A percentile compares a stretch with the other conserved stretches of the same genome.
Evolutionary conservation across 352 stramenopile genomes (phyloP).

Genomic region (Pythium scleroteichum): DNA sequence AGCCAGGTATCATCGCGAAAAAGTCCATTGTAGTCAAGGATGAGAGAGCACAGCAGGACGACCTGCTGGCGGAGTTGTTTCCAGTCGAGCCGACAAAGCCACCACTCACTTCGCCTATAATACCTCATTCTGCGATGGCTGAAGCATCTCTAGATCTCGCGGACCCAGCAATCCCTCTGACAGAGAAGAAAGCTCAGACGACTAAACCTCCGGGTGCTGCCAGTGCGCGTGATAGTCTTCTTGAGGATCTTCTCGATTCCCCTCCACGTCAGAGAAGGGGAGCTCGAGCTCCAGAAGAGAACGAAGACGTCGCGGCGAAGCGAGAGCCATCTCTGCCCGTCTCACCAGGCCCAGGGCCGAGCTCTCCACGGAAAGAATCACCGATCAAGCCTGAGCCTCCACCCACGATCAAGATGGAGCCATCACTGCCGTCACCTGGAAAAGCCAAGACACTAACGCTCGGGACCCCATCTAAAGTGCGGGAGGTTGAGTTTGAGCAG

Average conservation of each 20-base stretch:
- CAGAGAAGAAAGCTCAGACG: too few relatives aligned
- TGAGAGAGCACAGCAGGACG: constrained; percentile 24
- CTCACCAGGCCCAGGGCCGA: background rate
- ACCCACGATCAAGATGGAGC: background rate
- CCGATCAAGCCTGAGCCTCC: background rate
- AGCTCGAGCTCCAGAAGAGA: background rate
- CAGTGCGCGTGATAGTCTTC: constrained; percentile 48
- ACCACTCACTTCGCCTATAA: background rate
- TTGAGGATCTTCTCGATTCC: constrained; percentile 53
- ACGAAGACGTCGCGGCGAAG: too few relatives aligned
- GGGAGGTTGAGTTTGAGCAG: constrained; percentile 65
- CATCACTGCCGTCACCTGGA: constrained; percentile 22
- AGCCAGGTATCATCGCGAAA: background rate
- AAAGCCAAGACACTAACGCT: constrained; percentile 41
- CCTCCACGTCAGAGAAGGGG: constrained; percentile 27
- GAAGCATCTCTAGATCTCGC: background rate
- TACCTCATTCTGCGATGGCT: background rate
- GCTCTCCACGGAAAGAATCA: constrained; percentile 1
- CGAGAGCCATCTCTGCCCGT: background rate
- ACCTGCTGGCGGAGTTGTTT: constrained; percentile 27
- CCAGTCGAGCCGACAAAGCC: constrained; percentile 7
- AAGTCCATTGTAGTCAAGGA: constrained; percentile 14
- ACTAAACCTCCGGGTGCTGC: constrained; percentile 1
- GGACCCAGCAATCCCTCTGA: too few relatives aligned
- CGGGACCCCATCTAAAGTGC: constrained; percentile 40